A percentile compares a stretch with the other conserved stretches of the same genome.
Evolutionary conservation across 2,329 filamentous ascomycete genomes (phyloP).

Genomic region (Scedosporium aurantiacum): DNA sequence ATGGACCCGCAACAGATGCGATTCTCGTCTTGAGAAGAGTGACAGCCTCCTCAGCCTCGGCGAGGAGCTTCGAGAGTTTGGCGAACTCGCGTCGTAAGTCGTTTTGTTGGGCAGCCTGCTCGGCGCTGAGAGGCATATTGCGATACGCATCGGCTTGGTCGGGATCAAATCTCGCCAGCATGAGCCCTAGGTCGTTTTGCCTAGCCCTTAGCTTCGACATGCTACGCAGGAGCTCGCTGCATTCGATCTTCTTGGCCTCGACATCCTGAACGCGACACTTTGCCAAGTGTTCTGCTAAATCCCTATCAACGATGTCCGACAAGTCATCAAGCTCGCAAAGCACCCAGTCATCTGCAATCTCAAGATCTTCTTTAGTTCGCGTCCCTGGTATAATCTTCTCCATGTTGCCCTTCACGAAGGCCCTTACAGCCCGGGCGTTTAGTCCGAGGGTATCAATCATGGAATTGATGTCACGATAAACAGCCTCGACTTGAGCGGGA

Average conservation of each 20-base stretch:
- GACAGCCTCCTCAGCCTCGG: slow-evolving; percentile 69
- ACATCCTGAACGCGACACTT: slow-evolving; percentile 58
- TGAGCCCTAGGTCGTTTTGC: slow-evolving; percentile 66
- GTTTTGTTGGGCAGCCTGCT: slow-evolving; percentile 73
- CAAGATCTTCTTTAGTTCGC: slow-evolving; percentile 57
- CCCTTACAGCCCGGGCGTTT: slow-evolving; percentile 58
- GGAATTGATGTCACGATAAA: slow-evolving; percentile 74
- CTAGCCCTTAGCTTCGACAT: slow-evolving; percentile 62
- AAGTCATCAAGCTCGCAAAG: slow-evolving; percentile 67
- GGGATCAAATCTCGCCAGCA: slow-evolving; percentile 59
- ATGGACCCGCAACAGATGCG: slow-evolving; percentile 41
- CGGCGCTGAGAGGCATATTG: slow-evolving; percentile 67
- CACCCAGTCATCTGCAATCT: slow-evolving; percentile 57
- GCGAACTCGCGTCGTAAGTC: slow-evolving; percentile 70
- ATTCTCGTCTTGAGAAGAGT: slow-evolving; percentile 71
- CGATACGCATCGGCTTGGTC: slow-evolving; percentile 53
- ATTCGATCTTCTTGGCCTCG: slow-evolving; percentile 55
- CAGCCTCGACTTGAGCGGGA: slow-evolving; percentile 51
- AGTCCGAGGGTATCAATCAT: slow-evolving; percentile 92
- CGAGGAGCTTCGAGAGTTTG: slow-evolving; percentile 61
- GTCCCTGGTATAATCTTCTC: slow-evolving; percentile 39
- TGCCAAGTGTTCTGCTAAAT: slow-evolving; percentile 55
- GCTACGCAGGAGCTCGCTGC: slow-evolving; percentile 58
- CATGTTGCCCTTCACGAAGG: slow-evolving; percentile 57
- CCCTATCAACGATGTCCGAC: slow-evolving; percentile 47